Conservation (phyloP, 768 basidiomycete genomes). For the Lactifluus rugatus region DNA sequence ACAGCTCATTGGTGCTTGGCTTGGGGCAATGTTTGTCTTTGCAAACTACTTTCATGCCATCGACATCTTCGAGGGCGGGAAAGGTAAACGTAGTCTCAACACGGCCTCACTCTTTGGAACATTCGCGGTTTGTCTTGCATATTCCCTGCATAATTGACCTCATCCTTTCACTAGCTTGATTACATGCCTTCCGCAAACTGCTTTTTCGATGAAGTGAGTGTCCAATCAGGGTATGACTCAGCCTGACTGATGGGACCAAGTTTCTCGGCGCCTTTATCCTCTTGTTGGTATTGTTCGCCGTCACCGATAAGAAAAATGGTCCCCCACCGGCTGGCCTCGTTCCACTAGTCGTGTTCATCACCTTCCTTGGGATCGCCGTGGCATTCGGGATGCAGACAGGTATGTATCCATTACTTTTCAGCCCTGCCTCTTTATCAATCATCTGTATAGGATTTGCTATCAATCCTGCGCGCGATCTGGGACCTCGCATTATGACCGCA, state of each 20-base stretch:
- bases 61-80: constrained; percentile 50
- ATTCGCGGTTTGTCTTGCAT: constrained; percentile 39
- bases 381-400: constrained; percentile 53
- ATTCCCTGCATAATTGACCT: background rate
- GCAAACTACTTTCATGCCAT: constrained; percentile 62
- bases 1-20: constrained; percentile 51
- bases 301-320: constrained; percentile 43
- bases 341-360: constrained; percentile 46
- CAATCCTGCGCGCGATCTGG: constrained; percentile 66
- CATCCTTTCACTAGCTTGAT: constrained; percentile 23
- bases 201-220: constrained; percentile 38
- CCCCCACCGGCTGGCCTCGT: constrained; percentile 41
- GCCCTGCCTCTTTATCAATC: background rate
- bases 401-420: background rate
- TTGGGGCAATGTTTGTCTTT: constrained; percentile 49
- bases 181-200: constrained; percentile 36
- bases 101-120: constrained; percentile 54
- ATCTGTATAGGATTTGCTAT: constrained; percentile 40
- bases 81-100: constrained; percentile 42
- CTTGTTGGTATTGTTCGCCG: constrained; percentile 42
- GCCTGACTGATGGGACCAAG: constrained; percentile 23
- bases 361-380: constrained; percentile 48
- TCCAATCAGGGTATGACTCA: background rate
- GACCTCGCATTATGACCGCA: constrained; percentile 56
- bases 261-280: constrained; percentile 49